Percentiles rank a stretch among this genome's conserved stretches.
Conservation (phyloP, 495 filamentous ascomycete genomes). For the Aspergillus sparsus region DNA sequence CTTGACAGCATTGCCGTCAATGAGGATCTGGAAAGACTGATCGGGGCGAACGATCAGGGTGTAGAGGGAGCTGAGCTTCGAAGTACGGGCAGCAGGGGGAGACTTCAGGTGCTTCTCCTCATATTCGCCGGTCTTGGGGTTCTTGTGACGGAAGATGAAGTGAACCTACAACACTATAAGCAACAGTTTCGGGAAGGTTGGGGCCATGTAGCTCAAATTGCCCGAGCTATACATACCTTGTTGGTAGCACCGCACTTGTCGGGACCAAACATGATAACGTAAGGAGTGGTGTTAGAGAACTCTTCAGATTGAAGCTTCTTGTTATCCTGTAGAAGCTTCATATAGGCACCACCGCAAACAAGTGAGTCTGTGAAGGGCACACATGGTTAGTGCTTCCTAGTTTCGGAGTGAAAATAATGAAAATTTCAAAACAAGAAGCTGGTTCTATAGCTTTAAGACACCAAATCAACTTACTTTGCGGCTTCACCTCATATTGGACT, state of each 20-base stretch:
- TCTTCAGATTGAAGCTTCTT: slow-evolving; percentile 95
- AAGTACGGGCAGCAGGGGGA: slow-evolving; percentile 80
- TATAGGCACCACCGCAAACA: slow-evolving; percentile 97
- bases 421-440: background rate
- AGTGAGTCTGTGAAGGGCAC: slow-evolving; percentile 66
- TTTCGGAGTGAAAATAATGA: too few species aligned
- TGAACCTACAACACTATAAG: slow-evolving; percentile 64
- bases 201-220: slow-evolving; percentile 1
- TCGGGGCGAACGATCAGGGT: slow-evolving; percentile 94
- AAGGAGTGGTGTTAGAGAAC: slow-evolving; percentile 96
- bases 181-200: background rate
- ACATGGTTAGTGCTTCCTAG: too few species aligned
- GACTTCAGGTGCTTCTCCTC: slow-evolving; percentile 98
- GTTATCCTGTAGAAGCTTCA: slow-evolving; percentile 98
- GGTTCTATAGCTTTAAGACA: background rate
- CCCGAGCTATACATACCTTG: slow-evolving; percentile 60
- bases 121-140: slow-evolving; percentile 99
- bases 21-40: slow-evolving; percentile 88
- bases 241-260: slow-evolving; percentile 99
- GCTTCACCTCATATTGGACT: slow-evolving; percentile 99
- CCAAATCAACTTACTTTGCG: slow-evolving; percentile 72
- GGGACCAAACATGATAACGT: slow-evolving; percentile 99
- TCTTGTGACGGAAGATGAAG: slow-evolving; percentile 99
- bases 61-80: slow-evolving; percentile 91
- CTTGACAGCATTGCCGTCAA: slow-evolving; percentile 83